Percentiles rank a stretch among this genome's conserved stretches.
Evolutionary conservation across 2,329 filamentous ascomycete genomes (phyloP).

Genomic region (Hypoxylon sp.): DNA sequence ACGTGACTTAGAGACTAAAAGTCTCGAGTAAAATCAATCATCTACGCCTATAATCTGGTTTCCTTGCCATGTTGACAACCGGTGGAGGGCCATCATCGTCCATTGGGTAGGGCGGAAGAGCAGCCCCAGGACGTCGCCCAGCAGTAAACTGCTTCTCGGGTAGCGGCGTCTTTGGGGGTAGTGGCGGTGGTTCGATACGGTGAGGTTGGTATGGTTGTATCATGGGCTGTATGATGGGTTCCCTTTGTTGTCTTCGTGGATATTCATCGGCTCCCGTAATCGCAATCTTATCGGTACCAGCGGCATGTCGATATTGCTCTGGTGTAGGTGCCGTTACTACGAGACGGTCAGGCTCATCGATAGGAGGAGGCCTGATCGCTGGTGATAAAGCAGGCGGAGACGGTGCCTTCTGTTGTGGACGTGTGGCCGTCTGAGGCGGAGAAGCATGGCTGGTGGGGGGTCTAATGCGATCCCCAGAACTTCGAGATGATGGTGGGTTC

Average conservation of each 20-base stretch:
- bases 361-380: slow-evolving; percentile 44
- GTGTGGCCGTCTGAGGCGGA: slow-evolving; percentile 54
- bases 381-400: slow-evolving; percentile 42
- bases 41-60: slow-evolving; percentile 78
- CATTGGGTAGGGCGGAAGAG: slow-evolving; percentile 81
- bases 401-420: slow-evolving; percentile 45
- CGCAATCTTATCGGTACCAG: slow-evolving; percentile 77
- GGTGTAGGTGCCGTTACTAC: slow-evolving; percentile 71
- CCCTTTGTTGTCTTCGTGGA: slow-evolving; percentile 59
- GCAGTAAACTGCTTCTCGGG: slow-evolving; percentile 62
- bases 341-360: slow-evolving; percentile 67
- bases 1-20: neutral
- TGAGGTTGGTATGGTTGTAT: slow-evolving; percentile 55
- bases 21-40: slow-evolving; percentile 49
- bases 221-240: slow-evolving; percentile 46
- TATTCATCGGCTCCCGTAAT: slow-evolving; percentile 73
- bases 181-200: slow-evolving; percentile 74
- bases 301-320: slow-evolving; percentile 69
- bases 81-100: slow-evolving; percentile 85
- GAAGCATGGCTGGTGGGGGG: slow-evolving; percentile 54
- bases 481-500: slow-evolving; percentile 62
- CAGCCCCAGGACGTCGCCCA: slow-evolving; percentile 52
- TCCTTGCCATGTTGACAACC: slow-evolving; percentile 85
- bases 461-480: slow-evolving; percentile 64
- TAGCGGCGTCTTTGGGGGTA: slow-evolving; percentile 84